A percentile compares a stretch with the other conserved stretches of the same genome.
phyloP scores from a whole-genome alignment of 441 rosid genomes.

The Erysimum cheiri region DNA sequence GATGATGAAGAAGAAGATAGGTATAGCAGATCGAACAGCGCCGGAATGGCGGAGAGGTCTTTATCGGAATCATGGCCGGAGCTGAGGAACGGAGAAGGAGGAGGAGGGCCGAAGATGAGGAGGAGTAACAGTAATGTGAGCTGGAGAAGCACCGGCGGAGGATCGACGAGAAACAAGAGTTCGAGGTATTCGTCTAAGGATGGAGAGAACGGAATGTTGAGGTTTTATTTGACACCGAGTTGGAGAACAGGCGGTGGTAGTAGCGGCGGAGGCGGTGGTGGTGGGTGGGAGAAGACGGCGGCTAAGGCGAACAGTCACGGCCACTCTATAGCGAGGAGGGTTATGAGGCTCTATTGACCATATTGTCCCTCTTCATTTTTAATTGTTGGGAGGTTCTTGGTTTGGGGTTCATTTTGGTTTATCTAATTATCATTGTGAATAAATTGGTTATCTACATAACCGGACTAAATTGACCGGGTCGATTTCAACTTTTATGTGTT shows the following conservation, averaged over 20 bases:
- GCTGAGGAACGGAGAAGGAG: constrained; percentile 57
- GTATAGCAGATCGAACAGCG: constrained; percentile 72
- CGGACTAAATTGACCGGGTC: background rate
- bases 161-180: constrained; percentile 68
- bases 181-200: constrained; percentile 82
- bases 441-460: constrained; percentile 1
- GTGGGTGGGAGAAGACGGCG: constrained; percentile 42
- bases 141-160: constrained; percentile 81
- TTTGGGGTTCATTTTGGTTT: constrained; percentile 40
- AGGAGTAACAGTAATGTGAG: constrained; percentile 99
- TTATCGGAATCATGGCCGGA: constrained; percentile 95
- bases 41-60: constrained; percentile 69
- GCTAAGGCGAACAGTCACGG: constrained; percentile 65
- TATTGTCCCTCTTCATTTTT: constrained; percentile 28
- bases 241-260: constrained; percentile 37
- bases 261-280: constrained; percentile 41
- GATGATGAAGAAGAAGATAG: constrained; percentile 63
- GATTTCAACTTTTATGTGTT: constrained; percentile 16
- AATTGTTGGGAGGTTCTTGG: constrained; percentile 40
- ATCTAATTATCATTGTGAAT: background rate
- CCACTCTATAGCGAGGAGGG: constrained; percentile 89
- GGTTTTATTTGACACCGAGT: constrained; percentile 80
- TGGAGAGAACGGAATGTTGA: constrained; percentile 81
- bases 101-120: constrained; percentile 62
- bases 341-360: constrained; percentile 86